phyloP scores from a whole-genome alignment of 2,329 filamentous ascomycete genomes.

The Pezicula radicicola region DNA sequence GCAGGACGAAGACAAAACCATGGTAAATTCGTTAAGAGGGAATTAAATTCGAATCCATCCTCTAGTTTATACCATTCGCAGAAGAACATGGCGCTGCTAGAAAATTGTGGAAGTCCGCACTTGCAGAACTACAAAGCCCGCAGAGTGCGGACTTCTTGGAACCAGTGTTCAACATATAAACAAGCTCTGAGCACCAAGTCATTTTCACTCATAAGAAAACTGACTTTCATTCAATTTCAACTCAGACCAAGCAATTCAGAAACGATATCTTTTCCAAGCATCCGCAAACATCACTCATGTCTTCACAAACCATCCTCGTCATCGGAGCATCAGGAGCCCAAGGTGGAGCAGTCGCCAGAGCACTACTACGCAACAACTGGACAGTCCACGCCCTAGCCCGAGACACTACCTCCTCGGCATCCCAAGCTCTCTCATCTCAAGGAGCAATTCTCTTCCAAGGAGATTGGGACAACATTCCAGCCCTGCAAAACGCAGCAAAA shows the following conservation, averaged over 20 bases:
- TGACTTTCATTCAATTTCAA: background rate
- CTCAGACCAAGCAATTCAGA: background rate
- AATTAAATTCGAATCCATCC: no score
- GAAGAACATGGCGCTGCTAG: no score
- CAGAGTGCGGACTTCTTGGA: no score
- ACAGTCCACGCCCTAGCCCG: constrained; percentile 50
- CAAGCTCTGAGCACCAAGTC: no score
- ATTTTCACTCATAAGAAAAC: no score
- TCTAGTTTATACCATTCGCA: no score
- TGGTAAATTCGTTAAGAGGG: no score
- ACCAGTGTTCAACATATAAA: no score
- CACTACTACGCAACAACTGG: constrained; percentile 30
- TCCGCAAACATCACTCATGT: constrained; percentile 27
- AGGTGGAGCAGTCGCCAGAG: constrained; percentile 29
- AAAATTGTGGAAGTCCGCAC: no score
- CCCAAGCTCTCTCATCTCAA: constrained; percentile 35
- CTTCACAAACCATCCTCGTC: constrained; percentile 30
- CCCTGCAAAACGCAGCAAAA: constrained; percentile 11
- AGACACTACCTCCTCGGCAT: constrained; percentile 45
- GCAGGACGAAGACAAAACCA: no score
- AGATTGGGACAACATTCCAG: constrained; percentile 26
- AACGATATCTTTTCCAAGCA: constrained; percentile 22
- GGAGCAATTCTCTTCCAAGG: constrained; percentile 30
- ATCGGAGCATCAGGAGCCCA: constrained; percentile 33
- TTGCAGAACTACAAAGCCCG: no score